Percentiles rank a stretch among this genome's conserved stretches.
Evolutionary conservation across 768 basidiomycete species (phyloP).

Genomic region (Leccinellum albellum): DNA sequence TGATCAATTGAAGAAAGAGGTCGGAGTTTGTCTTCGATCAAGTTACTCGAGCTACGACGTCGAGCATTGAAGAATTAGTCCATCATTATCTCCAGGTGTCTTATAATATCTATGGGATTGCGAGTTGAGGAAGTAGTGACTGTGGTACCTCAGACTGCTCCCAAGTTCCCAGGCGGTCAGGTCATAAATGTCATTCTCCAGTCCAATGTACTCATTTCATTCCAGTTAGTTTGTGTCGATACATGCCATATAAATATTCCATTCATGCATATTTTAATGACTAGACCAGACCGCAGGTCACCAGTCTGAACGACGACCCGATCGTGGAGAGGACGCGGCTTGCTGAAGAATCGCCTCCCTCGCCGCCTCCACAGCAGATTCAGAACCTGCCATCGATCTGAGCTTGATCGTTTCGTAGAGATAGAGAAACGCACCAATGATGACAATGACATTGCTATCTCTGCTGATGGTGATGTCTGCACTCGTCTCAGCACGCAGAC

Average conservation of each 20-base stretch:
- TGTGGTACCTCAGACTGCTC: no score
- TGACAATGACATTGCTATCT: slow-evolving; percentile 82
- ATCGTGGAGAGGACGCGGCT: slow-evolving; percentile 32
- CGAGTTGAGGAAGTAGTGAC: no score
- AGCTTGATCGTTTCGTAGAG: slow-evolving; percentile 2
- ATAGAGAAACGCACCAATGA: slow-evolving; percentile 58
- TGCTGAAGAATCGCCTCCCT: slow-evolving; percentile 74
- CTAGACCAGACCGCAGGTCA: neutral
- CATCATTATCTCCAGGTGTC: no score
- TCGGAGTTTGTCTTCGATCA: no score
- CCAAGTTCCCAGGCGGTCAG: no score
- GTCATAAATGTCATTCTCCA: neutral
- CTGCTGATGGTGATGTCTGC: slow-evolving; percentile 90
- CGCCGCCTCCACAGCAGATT: slow-evolving; percentile 63
- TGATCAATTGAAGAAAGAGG: no score
- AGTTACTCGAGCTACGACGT: no score
- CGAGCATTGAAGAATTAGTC: no score
- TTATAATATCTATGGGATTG: no score
- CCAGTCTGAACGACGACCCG: slow-evolving; percentile 15
- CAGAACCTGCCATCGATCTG: slow-evolving; percentile 48
- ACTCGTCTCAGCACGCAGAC: slow-evolving; percentile 83
- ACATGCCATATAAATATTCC: slow-evolving; percentile 26
- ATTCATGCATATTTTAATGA: neutral
- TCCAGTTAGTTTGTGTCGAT: slow-evolving; percentile 21
- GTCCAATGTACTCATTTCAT: neutral